Evolutionary conservation across 1,139 yeast species (phyloP).

Genomic region (Yamadazyma siamensis): DNA sequence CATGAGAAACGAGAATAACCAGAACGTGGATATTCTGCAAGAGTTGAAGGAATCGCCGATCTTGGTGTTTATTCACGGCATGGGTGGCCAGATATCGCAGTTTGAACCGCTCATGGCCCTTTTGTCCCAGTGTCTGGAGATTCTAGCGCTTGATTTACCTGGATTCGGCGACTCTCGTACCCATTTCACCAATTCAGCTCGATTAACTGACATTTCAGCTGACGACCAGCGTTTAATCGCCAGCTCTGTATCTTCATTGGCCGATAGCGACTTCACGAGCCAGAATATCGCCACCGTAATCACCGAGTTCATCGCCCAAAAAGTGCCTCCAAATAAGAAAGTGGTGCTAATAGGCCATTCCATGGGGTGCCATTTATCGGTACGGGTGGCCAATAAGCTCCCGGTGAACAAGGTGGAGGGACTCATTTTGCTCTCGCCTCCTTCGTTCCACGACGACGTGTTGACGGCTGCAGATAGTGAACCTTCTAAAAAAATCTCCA

Average conservation of each 20-base stretch:
- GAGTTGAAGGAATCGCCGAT: conserved; percentile 53
- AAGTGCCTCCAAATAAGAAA: conserved; percentile 41
- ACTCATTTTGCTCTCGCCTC: conserved; percentile 53
- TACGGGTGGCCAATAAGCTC: conserved; percentile 44
- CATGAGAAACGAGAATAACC: conserved; percentile 37
- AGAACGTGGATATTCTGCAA: conserved; percentile 22
- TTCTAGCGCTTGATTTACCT: conserved; percentile 65
- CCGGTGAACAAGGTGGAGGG: conserved; percentile 43
- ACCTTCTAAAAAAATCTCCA: conserved; percentile 12
- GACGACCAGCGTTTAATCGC: conserved; percentile 29
- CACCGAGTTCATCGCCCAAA: conserved; percentile 35
- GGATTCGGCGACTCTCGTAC: conserved; percentile 64
- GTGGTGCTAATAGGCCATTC: conserved; percentile 71
- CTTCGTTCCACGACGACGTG: conserved; percentile 34
- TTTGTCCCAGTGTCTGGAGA: conserved; percentile 63
- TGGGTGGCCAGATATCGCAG: conserved; percentile 77
- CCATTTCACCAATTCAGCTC: conserved; percentile 16
- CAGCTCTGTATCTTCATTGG: conserved; percentile 28
- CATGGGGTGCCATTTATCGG: conserved; percentile 64
- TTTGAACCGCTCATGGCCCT: conserved; percentile 65
- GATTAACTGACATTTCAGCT: conserved; percentile 21
- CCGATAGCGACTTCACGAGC: conserved; percentile 44
- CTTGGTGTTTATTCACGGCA: conserved; percentile 63
- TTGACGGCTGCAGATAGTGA: neutral
- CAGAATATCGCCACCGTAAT: conserved; percentile 48